These are phyloP conservation scores for Graphium sp. DNA, from an alignment of 2,329 filamentous ascomycete genomes.

Conservation along the genomic window DNA sequence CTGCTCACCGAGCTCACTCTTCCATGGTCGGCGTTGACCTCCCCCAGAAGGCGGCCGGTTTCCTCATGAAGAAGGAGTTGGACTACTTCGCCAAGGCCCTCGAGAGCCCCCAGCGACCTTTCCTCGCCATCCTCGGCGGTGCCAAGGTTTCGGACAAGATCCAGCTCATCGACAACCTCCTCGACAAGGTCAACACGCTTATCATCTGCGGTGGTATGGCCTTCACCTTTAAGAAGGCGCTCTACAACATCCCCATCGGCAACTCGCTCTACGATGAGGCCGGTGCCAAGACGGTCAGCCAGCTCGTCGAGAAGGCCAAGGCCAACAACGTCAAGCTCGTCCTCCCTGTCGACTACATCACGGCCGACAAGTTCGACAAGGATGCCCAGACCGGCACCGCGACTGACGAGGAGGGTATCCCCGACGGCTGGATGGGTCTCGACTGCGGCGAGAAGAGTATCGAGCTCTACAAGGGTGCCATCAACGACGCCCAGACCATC, in stretches of 20 bases:
- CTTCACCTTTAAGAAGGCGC: constrained; percentile 99
- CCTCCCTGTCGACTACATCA: constrained; percentile 88
- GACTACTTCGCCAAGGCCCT: constrained; percentile 98
- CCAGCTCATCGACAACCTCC: constrained; percentile 95
- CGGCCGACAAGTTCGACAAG: constrained; percentile 82
- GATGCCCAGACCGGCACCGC: constrained; percentile 69
- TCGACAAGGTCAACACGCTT: constrained; percentile 93
- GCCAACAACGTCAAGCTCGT: constrained; percentile 91
- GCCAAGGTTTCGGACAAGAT: constrained; percentile 99
- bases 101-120: constrained; percentile 81
- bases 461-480: constrained; percentile 75
- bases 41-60: constrained; percentile 91
- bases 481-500: constrained; percentile 81
- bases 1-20: constrained; percentile 93
- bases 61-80: constrained; percentile 99
- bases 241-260: constrained; percentile 78
- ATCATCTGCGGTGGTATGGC: constrained; percentile 97
- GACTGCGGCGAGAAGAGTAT: constrained; percentile 85
- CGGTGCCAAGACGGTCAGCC: constrained; percentile 76
- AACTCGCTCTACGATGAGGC: constrained; percentile 86
- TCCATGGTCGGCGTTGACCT: constrained; percentile 97
- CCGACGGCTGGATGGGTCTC: constrained; percentile 95
- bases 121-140: constrained; percentile 95
- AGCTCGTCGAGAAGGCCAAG: constrained; percentile 90
- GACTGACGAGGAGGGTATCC: constrained; percentile 70